Evolutionary conservation across 169 alveolate species (phyloP).

Genomic region (Eimeria sp.): DNA sequence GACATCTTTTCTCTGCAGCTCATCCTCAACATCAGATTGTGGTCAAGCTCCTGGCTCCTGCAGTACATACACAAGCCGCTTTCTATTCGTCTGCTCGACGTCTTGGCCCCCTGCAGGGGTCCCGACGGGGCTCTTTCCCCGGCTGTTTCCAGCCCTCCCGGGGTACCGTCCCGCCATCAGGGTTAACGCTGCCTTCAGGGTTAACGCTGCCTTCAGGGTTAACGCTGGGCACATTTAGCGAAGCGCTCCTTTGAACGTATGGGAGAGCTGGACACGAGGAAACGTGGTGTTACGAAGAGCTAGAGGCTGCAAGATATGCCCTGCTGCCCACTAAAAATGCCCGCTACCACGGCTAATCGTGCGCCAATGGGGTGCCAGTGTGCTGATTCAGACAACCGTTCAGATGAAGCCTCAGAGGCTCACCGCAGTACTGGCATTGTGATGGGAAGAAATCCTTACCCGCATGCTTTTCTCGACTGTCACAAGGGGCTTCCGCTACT

Average conservation of each 20-base stretch:
- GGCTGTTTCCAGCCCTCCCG: not conserved
- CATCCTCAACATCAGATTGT: not conserved
- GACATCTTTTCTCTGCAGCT: not conserved
- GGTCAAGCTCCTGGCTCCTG: not conserved
- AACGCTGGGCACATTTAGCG: not conserved
- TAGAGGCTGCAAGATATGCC: not conserved
- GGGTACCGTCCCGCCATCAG: not conserved
- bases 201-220: not conserved
- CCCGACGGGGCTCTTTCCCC: not conserved
- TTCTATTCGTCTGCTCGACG: not conserved
- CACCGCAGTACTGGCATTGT: not conserved
- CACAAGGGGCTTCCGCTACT: slow-evolving; percentile 28
- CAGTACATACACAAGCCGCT: not conserved
- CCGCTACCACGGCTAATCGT: not conserved
- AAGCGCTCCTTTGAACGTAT: not conserved
- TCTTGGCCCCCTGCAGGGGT: not conserved
- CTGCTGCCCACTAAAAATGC: not conserved
- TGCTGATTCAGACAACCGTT: not conserved
- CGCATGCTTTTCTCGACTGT: not conserved
- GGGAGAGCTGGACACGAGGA: not conserved
- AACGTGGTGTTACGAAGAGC: not conserved
- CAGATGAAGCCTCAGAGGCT: not conserved
- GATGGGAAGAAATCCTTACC: not conserved
- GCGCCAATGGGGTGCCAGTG: not conserved
- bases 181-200: too few relatives aligned